Evolutionary conservation across 1,139 yeast species (phyloP), one percentile per base, ranked within the genome.

Genomic region (Hemisphaericaspora subhashii): DNA sequence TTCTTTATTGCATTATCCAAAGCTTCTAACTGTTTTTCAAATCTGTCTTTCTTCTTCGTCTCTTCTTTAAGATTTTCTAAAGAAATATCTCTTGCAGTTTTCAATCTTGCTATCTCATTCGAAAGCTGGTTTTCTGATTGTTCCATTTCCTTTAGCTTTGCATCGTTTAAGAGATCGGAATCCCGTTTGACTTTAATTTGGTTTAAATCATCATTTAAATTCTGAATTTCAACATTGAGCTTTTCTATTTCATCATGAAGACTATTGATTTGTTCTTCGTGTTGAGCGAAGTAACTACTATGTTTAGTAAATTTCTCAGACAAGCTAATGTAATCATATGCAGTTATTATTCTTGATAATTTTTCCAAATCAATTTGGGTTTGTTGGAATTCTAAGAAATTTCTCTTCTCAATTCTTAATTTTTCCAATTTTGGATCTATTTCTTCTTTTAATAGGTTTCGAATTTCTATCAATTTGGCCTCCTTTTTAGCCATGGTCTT

Each of bases 401-500:
- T 72, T 50, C 95, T 76, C 65, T 89, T 90, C 54, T 92, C 96
- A 40, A 76, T 74, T 44, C 95, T 73, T 42, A 90, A 70, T 53
- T 84, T 85, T 42, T 86, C 94, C 36, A 94, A 71, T 56, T 89
- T 89, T 4, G 98, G 98, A 53, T 87, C 96, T 45, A 94, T 90
- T 60, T 92, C 98, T 54, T 90, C 96, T 20, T 71, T 69, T 41
- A 92, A 67, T 40, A 90, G 64, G 30, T 76, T 73, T 50, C 87
- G 74, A 37, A 89, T 90, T 57, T 89, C 95, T 33, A 73, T 78
- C 36, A 92, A 74, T 51, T 89, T 89, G 15, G 85, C 77, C 50
- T 92, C 96, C 57, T 92, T 92, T 62, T 89, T 90, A 0, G 83
- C 78, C 87, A 92, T 88, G 1, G 96, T 88, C 56, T 86, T 83